Percentiles rank a stretch among this genome's conserved stretches.
phyloP scores from a whole-genome alignment of 306 rosid species.

The Aeschynomene evenia region DNA sequence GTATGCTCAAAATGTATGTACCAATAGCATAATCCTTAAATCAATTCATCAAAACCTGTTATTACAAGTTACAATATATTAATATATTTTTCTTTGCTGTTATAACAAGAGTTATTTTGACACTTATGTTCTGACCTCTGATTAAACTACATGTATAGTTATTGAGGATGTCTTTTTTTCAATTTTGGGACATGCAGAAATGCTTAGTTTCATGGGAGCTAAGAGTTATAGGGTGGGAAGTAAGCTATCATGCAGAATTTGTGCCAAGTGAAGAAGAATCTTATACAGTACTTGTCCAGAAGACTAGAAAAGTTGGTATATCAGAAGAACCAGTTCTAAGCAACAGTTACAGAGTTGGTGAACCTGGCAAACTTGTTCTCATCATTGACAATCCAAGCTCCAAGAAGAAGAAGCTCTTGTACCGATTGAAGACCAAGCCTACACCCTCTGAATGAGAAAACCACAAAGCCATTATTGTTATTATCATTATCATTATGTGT shows the following conservation, averaged over 20 bases:
- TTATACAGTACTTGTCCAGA: constrained; percentile 68
- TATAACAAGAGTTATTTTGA: too few species aligned
- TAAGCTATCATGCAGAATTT: constrained; percentile 72
- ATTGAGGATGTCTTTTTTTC: neutral
- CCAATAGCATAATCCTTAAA: too few species aligned
- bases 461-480: too few species aligned
- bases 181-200: constrained; percentile 33
- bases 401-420: constrained; percentile 81
- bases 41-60: too few species aligned
- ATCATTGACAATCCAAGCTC: constrained; percentile 63
- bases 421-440: constrained; percentile 68
- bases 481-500: too few species aligned
- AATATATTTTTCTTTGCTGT: too few species aligned
- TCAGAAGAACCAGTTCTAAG: constrained; percentile 55
- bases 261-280: constrained; percentile 64
- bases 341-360: constrained; percentile 55
- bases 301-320: constrained; percentile 51
- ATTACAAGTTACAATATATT: too few species aligned
- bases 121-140: too few species aligned
- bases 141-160: neutral
- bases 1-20: too few species aligned
- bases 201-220: constrained; percentile 66
- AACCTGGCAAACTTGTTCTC: constrained; percentile 72
- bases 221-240: constrained; percentile 83
- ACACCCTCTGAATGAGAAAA: constrained; percentile 35